Evolutionary conservation across 305 asterid species (phyloP), one percentile per base, ranked within the genome.

Genomic region (Fraxinus nigra): DNA sequence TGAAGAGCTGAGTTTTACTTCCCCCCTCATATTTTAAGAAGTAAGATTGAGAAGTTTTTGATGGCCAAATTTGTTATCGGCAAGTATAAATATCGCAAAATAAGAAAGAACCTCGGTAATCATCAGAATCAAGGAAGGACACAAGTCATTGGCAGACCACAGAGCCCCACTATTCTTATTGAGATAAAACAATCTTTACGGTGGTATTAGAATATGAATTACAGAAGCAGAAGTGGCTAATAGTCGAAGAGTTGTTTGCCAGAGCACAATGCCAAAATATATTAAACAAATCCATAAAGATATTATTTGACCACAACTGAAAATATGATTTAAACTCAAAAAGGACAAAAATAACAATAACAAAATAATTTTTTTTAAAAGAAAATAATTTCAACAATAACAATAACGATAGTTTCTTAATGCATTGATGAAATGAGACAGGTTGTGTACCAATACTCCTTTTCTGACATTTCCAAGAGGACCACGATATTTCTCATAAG

Each of bases 381-480:
- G 18, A 43, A 56, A 20, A 75, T 69, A 32, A 75, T 18, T 78
- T 46, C 37, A 75, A n/a, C 13, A 78, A 4, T n/a, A 78, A 78
- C 46, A 75, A 73, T 16, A 69, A 38, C 74, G 69, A 35, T 13
- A 8, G 76, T 59, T 32, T 22, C 33, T 34, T 2, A 75, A 77
- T 30, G 32, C 80, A 79, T 78, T 32, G 69, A 16, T 40, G 48
- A 76, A 78, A 37, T 70, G 59, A 32, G 84, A 37, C 30, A 75
- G 56, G 84, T 72, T 61, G 81, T 6, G 32, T 93, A 96, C 99
- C 93, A 97, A 85, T 70, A 94, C 99, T 93, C 99, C 99, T 91
- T 97, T 97, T 83, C 99, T 91, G 89, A 97, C 97, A 86, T 97
- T 95, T 87, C 98, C 98, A 54, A 94, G 98, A 82, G 97, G 93